Percentiles rank a stretch among this genome's conserved stretches.
These are phyloP conservation scores for Vaccinium vitisidaea DNA, from an alignment of 148 eudicot species.

Conservation along the genomic window DNA sequence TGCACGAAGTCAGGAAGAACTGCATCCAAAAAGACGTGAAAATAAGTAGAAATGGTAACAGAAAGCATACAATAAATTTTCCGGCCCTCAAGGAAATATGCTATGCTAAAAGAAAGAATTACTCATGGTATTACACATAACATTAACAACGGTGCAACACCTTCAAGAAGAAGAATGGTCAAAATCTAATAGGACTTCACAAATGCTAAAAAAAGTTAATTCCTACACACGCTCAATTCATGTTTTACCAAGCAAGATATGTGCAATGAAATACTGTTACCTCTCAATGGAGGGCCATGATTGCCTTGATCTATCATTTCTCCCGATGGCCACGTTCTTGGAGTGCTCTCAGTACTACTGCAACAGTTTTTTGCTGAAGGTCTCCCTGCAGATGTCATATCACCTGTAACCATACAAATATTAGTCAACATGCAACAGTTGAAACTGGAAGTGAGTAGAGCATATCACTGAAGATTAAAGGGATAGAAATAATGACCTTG, in stretches of 20 bases:
- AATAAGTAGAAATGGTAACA: not conserved
- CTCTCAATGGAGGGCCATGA: constrained; percentile 57
- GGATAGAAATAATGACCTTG: constrained; percentile 40
- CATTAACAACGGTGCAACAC: not conserved
- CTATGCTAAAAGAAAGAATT: not conserved
- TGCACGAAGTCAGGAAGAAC: constrained; percentile 95
- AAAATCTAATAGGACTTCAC: not conserved
- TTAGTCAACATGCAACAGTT: not conserved
- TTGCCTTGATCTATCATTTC: constrained; percentile 50
- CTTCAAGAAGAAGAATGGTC: not conserved
- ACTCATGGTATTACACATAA: not conserved
- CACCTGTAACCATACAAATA: constrained; percentile 37
- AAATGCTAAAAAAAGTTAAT: not conserved
- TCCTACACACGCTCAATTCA: not conserved
- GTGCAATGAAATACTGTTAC: constrained; percentile 23
- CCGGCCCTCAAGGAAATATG: not conserved
- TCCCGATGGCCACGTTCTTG: constrained; percentile 46
- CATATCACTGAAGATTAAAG: not conserved
- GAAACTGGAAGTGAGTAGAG: not conserved
- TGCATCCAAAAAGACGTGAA: constrained; percentile 33
- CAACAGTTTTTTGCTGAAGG: constrained; percentile 47
- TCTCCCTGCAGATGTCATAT: constrained; percentile 38
- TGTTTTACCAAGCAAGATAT: not conserved
- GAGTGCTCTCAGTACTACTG: constrained; percentile 69
- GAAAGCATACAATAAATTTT: not conserved